These are phyloP conservation scores for Heliamphora pulchella DNA, from an alignment of 179 eudicot species.

Conservation along the genomic window DNA sequence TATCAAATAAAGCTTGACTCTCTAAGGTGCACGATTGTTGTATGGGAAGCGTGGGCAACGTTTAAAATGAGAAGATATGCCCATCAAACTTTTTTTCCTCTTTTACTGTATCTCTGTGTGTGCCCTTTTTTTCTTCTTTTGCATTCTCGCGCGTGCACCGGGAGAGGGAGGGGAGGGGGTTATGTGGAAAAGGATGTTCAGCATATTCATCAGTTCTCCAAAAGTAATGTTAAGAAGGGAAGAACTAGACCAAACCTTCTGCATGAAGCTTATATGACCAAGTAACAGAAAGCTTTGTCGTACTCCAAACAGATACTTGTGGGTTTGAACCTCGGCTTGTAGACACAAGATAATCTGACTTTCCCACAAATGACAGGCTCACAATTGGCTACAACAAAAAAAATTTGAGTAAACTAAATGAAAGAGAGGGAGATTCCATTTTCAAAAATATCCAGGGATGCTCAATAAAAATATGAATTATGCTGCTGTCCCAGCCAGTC, in stretches of 20 bases:
- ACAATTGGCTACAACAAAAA: constrained; percentile 51
- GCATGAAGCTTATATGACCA: constrained; percentile 72
- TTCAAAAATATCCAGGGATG: neutral
- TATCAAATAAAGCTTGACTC: neutral
- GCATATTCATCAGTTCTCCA: neutral
- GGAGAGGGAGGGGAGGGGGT: neutral
- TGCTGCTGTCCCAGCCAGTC: neutral
- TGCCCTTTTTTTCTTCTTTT: neutral
- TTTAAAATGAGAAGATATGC: neutral
- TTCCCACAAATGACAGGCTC: constrained; percentile 64
- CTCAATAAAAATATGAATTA: neutral
- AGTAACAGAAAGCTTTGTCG: constrained; percentile 45
- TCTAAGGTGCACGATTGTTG: neutral
- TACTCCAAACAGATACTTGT: constrained; percentile 61
- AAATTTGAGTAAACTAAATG: neutral
- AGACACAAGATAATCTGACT: constrained; percentile 68
- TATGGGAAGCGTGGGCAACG: neutral
- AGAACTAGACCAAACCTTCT: constrained; percentile 51
- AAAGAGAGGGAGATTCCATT: neutral
- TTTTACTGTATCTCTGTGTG: neutral
- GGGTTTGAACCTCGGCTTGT: constrained; percentile 61
- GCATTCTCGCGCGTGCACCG: too few species aligned
- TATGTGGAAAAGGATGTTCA: neutral
- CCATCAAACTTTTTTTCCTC: neutral
- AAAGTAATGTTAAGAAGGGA: neutral